Evolutionary conservation across 164 flowering plant genomes (phyloP).

Genomic region (Houttuynia cordata): DNA sequence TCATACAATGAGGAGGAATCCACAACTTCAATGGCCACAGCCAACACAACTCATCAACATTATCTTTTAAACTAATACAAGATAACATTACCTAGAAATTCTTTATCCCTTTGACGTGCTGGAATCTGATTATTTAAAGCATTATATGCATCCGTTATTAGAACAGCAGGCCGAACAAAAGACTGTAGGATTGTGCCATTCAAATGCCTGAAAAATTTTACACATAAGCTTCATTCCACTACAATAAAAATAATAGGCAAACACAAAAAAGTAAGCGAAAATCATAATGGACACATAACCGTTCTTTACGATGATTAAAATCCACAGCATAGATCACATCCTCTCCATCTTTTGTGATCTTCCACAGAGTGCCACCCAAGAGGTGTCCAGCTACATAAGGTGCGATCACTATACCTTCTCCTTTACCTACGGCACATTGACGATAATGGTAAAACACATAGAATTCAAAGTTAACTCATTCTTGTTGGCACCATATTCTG

Average conservation of each 20-base stretch:
- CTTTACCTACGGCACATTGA: slow-evolving; percentile 43
- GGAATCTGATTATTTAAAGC: slow-evolving; percentile 79
- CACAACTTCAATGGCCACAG: no score
- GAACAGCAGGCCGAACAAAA: slow-evolving; percentile 91
- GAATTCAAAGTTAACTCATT: background rate
- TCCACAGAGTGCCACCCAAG: slow-evolving; percentile 92
- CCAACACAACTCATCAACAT: no score
- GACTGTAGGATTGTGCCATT: slow-evolving; percentile 83
- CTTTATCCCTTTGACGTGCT: slow-evolving; percentile 75
- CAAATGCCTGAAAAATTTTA: slow-evolving; percentile 52
- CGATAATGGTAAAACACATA: background rate
- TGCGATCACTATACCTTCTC: slow-evolving; percentile 94
- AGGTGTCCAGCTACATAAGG: slow-evolving; percentile 98
- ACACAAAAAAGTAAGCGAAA: background rate
- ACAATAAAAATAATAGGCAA: background rate
- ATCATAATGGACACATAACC: slow-evolving; percentile 22
- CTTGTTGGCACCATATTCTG: background rate
- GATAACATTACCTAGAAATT: slow-evolving; percentile 50
- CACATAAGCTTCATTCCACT: slow-evolving; percentile 1
- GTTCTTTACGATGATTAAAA: slow-evolving; percentile 92
- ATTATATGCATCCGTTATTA: slow-evolving; percentile 95
- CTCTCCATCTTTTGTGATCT: slow-evolving; percentile 94
- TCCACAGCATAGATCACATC: slow-evolving; percentile 97
- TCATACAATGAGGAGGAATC: no score
- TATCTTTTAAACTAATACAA: background rate